A percentile compares a stretch with the other conserved stretches of the same genome.
These are phyloP conservation scores for Rhodotorula toruloides DNA, from an alignment of 768 basidiomycete genomes.

Conservation along the genomic window DNA sequence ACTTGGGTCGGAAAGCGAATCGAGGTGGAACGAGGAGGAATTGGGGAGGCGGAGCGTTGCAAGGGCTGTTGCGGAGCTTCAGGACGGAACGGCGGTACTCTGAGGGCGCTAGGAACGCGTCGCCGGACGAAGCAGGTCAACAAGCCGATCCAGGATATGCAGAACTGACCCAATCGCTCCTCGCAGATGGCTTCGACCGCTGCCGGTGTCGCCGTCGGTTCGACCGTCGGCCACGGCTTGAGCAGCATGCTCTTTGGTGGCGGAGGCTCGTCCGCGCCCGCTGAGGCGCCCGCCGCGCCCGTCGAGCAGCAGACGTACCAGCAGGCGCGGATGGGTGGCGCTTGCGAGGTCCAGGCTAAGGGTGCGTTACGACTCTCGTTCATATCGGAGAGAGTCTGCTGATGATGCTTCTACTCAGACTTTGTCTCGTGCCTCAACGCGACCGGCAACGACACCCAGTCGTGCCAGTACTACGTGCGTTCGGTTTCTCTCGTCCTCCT, in stretches of 20 bases:
- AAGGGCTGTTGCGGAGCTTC: no score
- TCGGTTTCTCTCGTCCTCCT: slow-evolving; percentile 46
- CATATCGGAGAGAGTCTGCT: background rate
- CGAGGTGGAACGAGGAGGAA: no score
- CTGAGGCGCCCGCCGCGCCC: slow-evolving; percentile 53
- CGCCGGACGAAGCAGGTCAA: no score
- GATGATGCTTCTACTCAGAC: slow-evolving; percentile 50
- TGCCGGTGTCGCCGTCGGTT: slow-evolving; percentile 81
- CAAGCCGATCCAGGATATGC: background rate
- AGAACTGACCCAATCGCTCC: background rate
- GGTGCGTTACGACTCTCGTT: slow-evolving; percentile 50
- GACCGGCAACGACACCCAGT: slow-evolving; percentile 59
- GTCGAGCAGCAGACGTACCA: slow-evolving; percentile 51
- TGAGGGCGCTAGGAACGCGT: no score
- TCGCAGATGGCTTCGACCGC: slow-evolving; percentile 53
- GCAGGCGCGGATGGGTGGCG: slow-evolving; percentile 47
- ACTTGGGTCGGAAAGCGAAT: no score
- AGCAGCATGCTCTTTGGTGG: slow-evolving; percentile 85
- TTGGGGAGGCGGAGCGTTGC: no score
- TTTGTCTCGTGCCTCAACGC: slow-evolving; percentile 81
- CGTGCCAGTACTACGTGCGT: slow-evolving; percentile 66
- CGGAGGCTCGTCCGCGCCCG: slow-evolving; percentile 50
- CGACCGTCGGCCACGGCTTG: slow-evolving; percentile 82
- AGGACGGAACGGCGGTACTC: no score
- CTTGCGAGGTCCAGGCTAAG: slow-evolving; percentile 76